A percentile compares a stretch with the other conserved stretches of the same genome.
phyloP scores from a whole-genome alignment of 495 filamentous ascomycete species.

The Rhypophila decipiens region DNA sequence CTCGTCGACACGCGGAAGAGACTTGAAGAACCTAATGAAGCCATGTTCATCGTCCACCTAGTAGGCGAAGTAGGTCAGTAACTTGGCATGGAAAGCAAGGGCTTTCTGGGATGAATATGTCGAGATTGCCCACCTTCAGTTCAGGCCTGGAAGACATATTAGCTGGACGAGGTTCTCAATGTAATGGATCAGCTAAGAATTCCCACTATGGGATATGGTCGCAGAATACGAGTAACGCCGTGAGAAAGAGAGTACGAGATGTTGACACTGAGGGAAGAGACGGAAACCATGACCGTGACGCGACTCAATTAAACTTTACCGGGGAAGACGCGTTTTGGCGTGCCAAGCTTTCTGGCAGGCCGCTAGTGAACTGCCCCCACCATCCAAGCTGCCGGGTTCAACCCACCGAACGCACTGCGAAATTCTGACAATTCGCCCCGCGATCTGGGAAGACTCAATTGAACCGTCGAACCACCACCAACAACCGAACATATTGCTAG shows the following conservation, averaged over 20 bases:
- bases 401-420: no score
- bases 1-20: constrained; percentile 57
- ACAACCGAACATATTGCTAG: no score
- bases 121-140: constrained; percentile 56
- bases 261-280: no score
- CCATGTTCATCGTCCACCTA: constrained; percentile 93
- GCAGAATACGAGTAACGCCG: no score
- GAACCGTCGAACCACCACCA: no score
- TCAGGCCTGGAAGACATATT: constrained; percentile 88
- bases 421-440: no score
- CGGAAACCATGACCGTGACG: constrained; percentile 15
- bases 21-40: constrained; percentile 92
- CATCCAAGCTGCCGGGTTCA: constrained; percentile 3
- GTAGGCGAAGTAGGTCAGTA: constrained; percentile 7
- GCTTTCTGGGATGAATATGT: not conserved
- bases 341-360: not conserved
- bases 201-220: no score
- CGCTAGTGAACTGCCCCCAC: not conserved
- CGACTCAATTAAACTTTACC: constrained; percentile 15
- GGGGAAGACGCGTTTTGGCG: not conserved
- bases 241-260: no score
- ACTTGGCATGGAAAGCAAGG: not conserved
- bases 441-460: no score
- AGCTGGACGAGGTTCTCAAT: no score
- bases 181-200: not conserved